phyloP scores from a whole-genome alignment of 306 rosid species.

The Acmispon strigosus region DNA sequence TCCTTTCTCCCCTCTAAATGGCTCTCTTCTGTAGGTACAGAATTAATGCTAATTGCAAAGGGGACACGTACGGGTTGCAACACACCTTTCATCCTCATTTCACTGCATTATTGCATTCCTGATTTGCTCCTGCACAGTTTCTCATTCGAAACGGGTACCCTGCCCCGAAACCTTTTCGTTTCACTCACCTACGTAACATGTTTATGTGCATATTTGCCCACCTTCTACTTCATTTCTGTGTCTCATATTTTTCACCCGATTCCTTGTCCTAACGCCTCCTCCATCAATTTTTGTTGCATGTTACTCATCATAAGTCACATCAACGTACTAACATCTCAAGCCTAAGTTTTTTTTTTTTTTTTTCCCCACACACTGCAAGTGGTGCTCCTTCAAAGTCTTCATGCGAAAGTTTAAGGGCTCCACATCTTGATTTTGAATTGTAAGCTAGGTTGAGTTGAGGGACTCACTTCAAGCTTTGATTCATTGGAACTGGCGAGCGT shows the following conservation, averaged over 20 bases:
- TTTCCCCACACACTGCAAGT: background rate
- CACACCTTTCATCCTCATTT: conserved; percentile 34
- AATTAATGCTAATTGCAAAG: conserved; percentile 10
- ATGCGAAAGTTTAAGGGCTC: conserved; percentile 22
- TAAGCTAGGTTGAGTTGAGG: background rate
- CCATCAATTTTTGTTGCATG: conserved; percentile 20
- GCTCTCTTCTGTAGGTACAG: background rate
- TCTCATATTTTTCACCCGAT: conserved; percentile 44
- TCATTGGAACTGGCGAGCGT: too few relatives aligned
- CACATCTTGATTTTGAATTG: background rate
- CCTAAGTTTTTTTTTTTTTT: background rate
- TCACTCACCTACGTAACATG: conserved; percentile 25
- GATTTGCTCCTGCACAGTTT: conserved; percentile 38
- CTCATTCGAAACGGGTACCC: conserved; percentile 30
- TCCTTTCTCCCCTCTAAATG: conserved; percentile 24
- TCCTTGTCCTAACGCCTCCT: conserved; percentile 25
- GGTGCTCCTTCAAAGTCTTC: conserved; percentile 17
- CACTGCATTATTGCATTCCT: conserved; percentile 44
- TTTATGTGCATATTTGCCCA: conserved; percentile 28
- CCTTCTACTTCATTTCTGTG: conserved; percentile 21
- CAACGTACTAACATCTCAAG: background rate
- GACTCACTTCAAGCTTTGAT: too few relatives aligned
- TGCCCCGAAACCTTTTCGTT: conserved; percentile 7
- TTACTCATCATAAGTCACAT: conserved; percentile 38
- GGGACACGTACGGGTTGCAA: conserved; percentile 23